phyloP scores from a whole-genome alignment of 768 basidiomycete genomes.

The Guyanaporus albipodus region DNA sequence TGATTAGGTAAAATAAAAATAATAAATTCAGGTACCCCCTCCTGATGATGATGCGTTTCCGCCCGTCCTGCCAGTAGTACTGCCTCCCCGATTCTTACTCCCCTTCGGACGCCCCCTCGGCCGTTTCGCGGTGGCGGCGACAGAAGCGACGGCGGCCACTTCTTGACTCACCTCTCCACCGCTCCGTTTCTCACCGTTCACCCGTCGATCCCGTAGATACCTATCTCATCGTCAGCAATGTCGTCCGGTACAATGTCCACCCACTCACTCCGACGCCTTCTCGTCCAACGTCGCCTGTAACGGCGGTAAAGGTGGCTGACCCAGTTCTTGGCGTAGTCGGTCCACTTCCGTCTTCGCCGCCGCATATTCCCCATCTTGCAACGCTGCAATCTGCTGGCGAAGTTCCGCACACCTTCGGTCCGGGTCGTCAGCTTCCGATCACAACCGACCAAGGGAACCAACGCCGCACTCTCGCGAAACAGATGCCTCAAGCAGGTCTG shows the following conservation, averaged over 20 bases:
- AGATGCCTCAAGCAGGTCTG: slow-evolving; percentile 63
- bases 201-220: slow-evolving; percentile 59
- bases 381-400: slow-evolving; percentile 56
- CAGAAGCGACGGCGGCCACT: slow-evolving; percentile 22
- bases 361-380: slow-evolving; percentile 77
- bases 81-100: slow-evolving; percentile 50
- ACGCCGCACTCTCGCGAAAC: slow-evolving; percentile 64
- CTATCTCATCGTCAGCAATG: too few relatives aligned
- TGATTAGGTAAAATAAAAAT: too few relatives aligned
- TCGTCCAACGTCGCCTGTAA: slow-evolving; percentile 74
- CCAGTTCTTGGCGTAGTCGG: slow-evolving; percentile 67
- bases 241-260: too few relatives aligned
- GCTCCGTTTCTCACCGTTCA: slow-evolving; percentile 43
- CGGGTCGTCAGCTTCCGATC: slow-evolving; percentile 7
- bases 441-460: slow-evolving; percentile 2
- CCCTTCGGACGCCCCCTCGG: slow-evolving; percentile 68
- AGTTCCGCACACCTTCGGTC: slow-evolving; percentile 57
- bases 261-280: slow-evolving; percentile 50
- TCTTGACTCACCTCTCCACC: slow-evolving; percentile 27
- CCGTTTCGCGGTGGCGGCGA: slow-evolving; percentile 42
- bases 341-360: slow-evolving; percentile 75
- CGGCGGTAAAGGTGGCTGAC: slow-evolving; percentile 68
- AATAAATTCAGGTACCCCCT: too few relatives aligned
- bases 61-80: slow-evolving; percentile 16
- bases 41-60: slow-evolving; percentile 12